phyloP scores from a whole-genome alignment of 1,284 basidiomycete genomes.

The Ganoderma leucocontextum region DNA sequence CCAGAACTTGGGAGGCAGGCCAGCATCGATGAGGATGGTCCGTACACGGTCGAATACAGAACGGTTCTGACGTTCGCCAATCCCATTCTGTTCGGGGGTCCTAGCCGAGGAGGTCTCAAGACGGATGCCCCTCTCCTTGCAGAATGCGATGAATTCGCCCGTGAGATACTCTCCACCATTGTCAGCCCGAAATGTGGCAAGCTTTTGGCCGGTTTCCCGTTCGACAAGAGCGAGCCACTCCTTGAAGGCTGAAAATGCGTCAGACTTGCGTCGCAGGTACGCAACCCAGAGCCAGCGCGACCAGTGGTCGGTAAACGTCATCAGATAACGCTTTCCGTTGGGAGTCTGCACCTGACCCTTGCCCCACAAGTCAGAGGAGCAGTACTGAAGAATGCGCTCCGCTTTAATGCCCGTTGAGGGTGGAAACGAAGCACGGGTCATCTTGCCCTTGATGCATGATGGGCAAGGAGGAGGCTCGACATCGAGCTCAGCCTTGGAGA shows the following conservation, averaged over 20 bases:
- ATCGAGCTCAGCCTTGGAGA: constrained; percentile 13
- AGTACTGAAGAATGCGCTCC: constrained; percentile 1
- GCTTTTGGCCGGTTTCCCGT: constrained; percentile 16
- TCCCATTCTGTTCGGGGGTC: constrained; percentile 36
- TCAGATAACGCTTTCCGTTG: constrained; percentile 18
- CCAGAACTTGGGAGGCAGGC: constrained; percentile 47
- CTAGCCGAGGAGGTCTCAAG: constrained; percentile 17
- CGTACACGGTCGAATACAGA: constrained; percentile 36
- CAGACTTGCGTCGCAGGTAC: constrained; percentile 20
- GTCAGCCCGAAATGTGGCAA: constrained; percentile 24
- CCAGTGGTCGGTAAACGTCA: constrained; percentile 15
- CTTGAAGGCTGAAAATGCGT: constrained; percentile 19
- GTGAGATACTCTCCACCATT: constrained; percentile 29
- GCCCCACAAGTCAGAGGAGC: constrained; percentile 18
- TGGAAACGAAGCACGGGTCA: constrained; percentile 19
- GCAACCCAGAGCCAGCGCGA: constrained; percentile 15
- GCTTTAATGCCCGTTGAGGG: constrained; percentile 6
- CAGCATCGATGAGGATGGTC: constrained; percentile 34
- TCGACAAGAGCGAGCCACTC: constrained; percentile 16
- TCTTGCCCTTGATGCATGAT: constrained; percentile 20
- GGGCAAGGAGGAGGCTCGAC: constrained; percentile 11
- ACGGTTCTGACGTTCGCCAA: constrained; percentile 48
- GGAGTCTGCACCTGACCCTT: constrained; percentile 11
- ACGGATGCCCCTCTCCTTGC: constrained; percentile 11
- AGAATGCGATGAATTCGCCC: constrained; percentile 22